phyloP scores from a whole-genome alignment of 2,329 filamentous ascomycete genomes.

The Fusarium torreyae region DNA sequence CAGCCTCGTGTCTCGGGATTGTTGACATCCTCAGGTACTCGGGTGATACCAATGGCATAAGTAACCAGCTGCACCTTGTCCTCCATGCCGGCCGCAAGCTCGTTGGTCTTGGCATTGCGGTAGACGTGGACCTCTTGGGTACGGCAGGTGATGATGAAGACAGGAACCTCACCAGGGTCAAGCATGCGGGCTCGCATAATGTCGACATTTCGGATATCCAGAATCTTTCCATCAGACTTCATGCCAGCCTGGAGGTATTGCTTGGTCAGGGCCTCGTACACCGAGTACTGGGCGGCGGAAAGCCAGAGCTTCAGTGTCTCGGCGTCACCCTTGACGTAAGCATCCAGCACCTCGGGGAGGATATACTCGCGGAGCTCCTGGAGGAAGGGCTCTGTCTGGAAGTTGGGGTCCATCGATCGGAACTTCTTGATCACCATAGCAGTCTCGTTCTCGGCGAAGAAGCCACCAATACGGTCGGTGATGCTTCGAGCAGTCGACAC shows the following conservation, averaged over 20 bases:
- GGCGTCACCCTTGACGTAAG: constrained; percentile 96
- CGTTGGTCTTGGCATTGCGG: constrained; percentile 87
- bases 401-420: constrained; percentile 92
- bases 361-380: constrained; percentile 98
- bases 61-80: constrained; percentile 98
- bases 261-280: constrained; percentile 96
- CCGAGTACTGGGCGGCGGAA: constrained; percentile 94
- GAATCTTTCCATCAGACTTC: constrained; percentile 93
- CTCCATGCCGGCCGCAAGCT: constrained; percentile 97
- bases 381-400: constrained; percentile 95
- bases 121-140: constrained; percentile 99
- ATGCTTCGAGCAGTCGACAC: constrained; percentile 95
- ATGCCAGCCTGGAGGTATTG: constrained; percentile 95
- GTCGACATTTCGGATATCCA: constrained; percentile 96
- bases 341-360: constrained; percentile 94
- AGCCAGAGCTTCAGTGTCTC: constrained; percentile 95
- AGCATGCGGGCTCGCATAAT: constrained; percentile 85
- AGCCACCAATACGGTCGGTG: constrained; percentile 91
- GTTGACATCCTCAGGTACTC: constrained; percentile 94
- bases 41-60: constrained; percentile 96
- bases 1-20: constrained; percentile 97
- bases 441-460: constrained; percentile 98
- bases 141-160: constrained; percentile 96
- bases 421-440: constrained; percentile 99
- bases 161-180: constrained; percentile 89